These are phyloP conservation scores for Saccharum spontaneum DNA, from an alignment of 176 grass and related monocot species.

Conservation along the genomic window DNA sequence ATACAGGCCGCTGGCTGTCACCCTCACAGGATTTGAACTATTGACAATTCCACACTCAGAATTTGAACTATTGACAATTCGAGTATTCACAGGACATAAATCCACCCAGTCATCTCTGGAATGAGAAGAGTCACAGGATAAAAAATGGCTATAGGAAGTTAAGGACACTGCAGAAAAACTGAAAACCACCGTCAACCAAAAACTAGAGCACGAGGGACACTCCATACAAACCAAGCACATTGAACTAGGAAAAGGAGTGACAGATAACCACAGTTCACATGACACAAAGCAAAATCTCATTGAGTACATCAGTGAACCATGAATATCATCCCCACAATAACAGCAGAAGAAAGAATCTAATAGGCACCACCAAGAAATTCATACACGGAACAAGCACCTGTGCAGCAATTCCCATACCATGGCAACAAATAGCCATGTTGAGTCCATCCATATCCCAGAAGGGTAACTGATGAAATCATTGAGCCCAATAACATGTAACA, in stretches of 20 bases:
- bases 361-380: not conserved
- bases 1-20: conserved; percentile 4
- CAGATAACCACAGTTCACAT: not conserved
- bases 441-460: not conserved
- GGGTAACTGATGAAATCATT: not conserved
- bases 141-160: not conserved
- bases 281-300: not conserved
- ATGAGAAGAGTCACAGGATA: not conserved
- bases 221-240: not conserved
- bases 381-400: not conserved
- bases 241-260: not conserved
- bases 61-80: not conserved
- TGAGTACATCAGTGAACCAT: not conserved
- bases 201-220: not conserved
- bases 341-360: not conserved
- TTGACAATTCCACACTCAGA: too few relatives aligned
- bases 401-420: not conserved
- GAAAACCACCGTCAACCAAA: not conserved
- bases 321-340: not conserved
- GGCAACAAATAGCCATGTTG: not conserved
- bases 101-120: conserved; percentile 1
- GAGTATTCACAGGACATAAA: conserved; percentile 5
- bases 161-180: not conserved
- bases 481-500: not conserved
- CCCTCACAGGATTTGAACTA: too few relatives aligned